Evolutionary conservation across 352 stramenopile species (phyloP).

Genomic region (Phytophthora pini): DNA sequence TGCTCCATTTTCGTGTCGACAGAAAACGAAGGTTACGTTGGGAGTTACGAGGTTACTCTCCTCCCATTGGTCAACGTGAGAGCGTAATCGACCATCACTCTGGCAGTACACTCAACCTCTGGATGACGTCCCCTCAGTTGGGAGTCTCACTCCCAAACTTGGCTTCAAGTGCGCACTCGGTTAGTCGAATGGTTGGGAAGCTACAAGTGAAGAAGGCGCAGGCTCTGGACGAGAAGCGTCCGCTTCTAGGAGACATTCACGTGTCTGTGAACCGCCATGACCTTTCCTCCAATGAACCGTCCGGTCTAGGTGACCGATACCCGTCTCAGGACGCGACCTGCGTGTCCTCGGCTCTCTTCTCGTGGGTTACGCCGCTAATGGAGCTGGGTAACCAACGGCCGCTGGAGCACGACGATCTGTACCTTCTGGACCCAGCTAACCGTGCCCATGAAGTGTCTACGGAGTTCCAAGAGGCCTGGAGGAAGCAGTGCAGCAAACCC

Average conservation of each 20-base stretch:
- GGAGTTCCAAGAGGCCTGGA: constrained; percentile 55
- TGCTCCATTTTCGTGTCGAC: constrained; percentile 69
- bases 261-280: constrained; percentile 27
- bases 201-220: constrained; percentile 29
- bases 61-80: constrained; percentile 1
- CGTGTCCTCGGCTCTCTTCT: constrained; percentile 67
- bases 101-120: not conserved
- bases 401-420: constrained; percentile 75
- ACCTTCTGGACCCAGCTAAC: constrained; percentile 67
- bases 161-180: constrained; percentile 17
- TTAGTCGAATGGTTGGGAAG: constrained; percentile 26
- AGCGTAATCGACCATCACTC: constrained; percentile 28
- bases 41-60: not conserved
- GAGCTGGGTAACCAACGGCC: constrained; percentile 69
- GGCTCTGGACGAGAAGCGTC: constrained; percentile 30
- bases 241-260: constrained; percentile 34
- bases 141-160: constrained; percentile 16
- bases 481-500: constrained; percentile 29
- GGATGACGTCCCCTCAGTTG: not conserved
- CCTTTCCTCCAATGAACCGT: constrained; percentile 1
- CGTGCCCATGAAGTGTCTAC: constrained; percentile 41
- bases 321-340: constrained; percentile 64
- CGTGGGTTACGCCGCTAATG: constrained; percentile 82
- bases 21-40: constrained; percentile 1
- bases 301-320: constrained; percentile 57